Conservation (phyloP, 192 early-diverging fungal species). For the Coemansia sp. region DNA sequence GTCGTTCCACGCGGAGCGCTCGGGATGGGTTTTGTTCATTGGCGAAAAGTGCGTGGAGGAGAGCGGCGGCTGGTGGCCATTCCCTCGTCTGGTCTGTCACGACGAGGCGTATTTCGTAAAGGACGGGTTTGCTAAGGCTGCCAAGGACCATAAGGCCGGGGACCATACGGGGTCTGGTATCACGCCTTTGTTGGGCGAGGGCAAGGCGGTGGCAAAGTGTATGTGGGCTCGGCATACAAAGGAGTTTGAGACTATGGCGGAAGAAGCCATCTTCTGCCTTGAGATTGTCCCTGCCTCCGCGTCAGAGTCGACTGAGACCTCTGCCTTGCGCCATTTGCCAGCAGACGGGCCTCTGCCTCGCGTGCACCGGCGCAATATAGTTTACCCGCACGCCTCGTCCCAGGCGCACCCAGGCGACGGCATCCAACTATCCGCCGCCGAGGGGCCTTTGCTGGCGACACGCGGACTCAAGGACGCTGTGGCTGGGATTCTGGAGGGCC, state of each 20-base stretch:
- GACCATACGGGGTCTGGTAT: slow-evolving; percentile 30
- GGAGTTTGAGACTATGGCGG: slow-evolving; percentile 64
- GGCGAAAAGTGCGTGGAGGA: slow-evolving; percentile 59
- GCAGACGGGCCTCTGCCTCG: not conserved
- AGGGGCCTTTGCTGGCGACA: slow-evolving; percentile 6
- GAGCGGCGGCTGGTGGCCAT: slow-evolving; percentile 55
- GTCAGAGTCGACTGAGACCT: slow-evolving; percentile 17
- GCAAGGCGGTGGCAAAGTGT: slow-evolving; percentile 63
- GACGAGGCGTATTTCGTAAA: slow-evolving; percentile 69
- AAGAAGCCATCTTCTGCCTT: slow-evolving; percentile 74
- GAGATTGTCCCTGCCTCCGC: slow-evolving; percentile 36
- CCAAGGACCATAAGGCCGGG: slow-evolving; percentile 58
- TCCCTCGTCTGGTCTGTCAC: slow-evolving; percentile 58
- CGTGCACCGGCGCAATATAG: slow-evolving; percentile 2
- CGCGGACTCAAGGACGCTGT: slow-evolving; percentile 15
- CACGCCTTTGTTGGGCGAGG: slow-evolving; percentile 28
- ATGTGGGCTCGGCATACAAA: slow-evolving; percentile 70
- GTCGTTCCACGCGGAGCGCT: slow-evolving; percentile 72
- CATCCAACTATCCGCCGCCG: not conserved
- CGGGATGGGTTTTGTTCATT: slow-evolving; percentile 67
- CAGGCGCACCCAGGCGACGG: slow-evolving; percentile 21
- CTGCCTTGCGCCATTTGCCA: slow-evolving; percentile 10
- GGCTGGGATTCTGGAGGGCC: slow-evolving; percentile 28
- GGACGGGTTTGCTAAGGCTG: slow-evolving; percentile 67
- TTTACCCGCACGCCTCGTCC: slow-evolving; percentile 2